Base-by-base conservation (phyloP, 345 rosid species). In the Eutrema yunnanense region DNA sequence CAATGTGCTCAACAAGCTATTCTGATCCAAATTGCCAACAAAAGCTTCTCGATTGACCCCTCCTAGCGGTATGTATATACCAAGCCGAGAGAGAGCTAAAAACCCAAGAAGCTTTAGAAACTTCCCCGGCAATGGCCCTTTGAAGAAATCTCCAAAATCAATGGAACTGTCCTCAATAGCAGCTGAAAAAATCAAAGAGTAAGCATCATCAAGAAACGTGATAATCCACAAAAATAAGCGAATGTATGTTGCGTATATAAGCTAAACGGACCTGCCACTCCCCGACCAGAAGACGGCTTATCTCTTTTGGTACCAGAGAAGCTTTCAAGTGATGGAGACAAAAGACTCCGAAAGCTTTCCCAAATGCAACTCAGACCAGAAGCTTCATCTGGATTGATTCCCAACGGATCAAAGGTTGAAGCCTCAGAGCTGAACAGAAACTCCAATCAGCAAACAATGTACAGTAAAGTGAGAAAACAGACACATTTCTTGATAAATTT, bases 91-190 rank as follows among this genome's bases (percentile, higher is more conserved):
- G 48, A 95, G 68, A 40, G 96, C 99, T 81, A 95, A 76, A 37
- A 72, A 84, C 2, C 96, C 99, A 67, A 95, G 80, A 74, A 95
- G 94, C 80, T 88, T 87, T 52, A 95, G 84, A 81, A 95, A 92
- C 79, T 95, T 95, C 67, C 94, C 96, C 3, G 99, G 97, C 41
- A 95, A 76, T 44, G 93, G 96, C 1, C 97, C 99, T 59, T 87
- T 92, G 79, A 95, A 92, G 87, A 95, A 95, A 79, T 95, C 97
- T 52, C 99, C 96, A 62, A 95, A 85, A 73, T 92, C 99, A 82
- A 95, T 92, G 33, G 97, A 95, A 80, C 96, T 92, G 69, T 95
- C 99, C 84, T 95, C 99, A 71, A 95, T 95, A 66, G 97, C 96
- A 81, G 97, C 97, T 95, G 90, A 65, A 37, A 51, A 46, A 64